A percentile compares a stretch with the other conserved stretches of the same genome.
Conservation (phyloP, 177 flowering plant species). For the Vitis hybrid region DNA sequence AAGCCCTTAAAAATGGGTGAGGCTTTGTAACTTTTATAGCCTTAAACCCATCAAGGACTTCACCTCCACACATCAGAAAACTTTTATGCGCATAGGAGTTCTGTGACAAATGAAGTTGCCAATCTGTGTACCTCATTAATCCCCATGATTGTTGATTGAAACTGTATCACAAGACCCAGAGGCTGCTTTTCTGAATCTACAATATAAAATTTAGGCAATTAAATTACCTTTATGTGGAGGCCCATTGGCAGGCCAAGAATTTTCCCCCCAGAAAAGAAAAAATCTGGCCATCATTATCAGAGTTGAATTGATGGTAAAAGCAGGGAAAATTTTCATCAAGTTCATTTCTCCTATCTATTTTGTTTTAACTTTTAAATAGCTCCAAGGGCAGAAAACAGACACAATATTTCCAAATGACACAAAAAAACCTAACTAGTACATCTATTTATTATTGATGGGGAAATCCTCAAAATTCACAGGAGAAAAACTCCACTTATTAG, state of each 20-base stretch:
- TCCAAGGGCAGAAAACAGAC: background rate
- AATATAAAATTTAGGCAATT: too few relatives aligned
- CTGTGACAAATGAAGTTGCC: too few relatives aligned
- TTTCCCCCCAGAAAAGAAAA: background rate
- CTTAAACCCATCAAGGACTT: background rate
- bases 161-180: too few relatives aligned
- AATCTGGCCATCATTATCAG: background rate
- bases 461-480: background rate
- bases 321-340: background rate
- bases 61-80: too few relatives aligned
- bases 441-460: background rate
- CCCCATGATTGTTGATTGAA: too few relatives aligned
- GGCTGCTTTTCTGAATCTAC: too few relatives aligned
- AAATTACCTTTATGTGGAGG: too few relatives aligned
- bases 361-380: background rate
- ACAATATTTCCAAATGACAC: background rate
- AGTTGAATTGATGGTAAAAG: background rate
- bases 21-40: background rate
- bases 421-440: background rate
- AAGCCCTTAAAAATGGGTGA: background rate
- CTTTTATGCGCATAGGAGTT: too few relatives aligned
- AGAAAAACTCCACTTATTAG: constrained; percentile 1
- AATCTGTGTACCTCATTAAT: too few relatives aligned
- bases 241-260: too few relatives aligned
- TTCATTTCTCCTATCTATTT: background rate